Conservation (phyloP, 1,284 basidiomycete species). For the Caloboletus inedulis region DNA sequence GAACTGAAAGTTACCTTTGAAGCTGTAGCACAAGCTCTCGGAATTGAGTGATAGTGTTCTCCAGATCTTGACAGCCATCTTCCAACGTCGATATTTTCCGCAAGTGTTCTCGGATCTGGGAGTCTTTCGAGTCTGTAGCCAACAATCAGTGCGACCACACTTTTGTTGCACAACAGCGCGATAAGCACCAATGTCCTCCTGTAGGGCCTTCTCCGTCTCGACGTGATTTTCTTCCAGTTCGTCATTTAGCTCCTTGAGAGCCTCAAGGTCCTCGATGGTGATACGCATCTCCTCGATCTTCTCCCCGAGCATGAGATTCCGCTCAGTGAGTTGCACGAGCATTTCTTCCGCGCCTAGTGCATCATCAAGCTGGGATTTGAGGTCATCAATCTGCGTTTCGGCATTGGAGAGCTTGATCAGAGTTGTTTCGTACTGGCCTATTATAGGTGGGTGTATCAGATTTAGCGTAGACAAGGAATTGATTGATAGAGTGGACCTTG, state of each 20-base stretch:
- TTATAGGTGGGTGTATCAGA: constrained; percentile 11
- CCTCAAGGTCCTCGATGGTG: constrained; percentile 93
- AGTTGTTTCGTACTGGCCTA: constrained; percentile 78
- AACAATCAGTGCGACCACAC: not conserved
- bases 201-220: constrained; percentile 90
- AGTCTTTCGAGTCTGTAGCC: constrained; percentile 64
- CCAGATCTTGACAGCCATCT: constrained; percentile 80
- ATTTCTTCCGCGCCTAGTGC: constrained; percentile 95
- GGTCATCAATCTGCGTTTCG: constrained; percentile 88
- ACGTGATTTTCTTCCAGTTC: constrained; percentile 97
- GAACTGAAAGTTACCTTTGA: constrained; percentile 56
- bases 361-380: constrained; percentile 94
- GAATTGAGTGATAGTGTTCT: constrained; percentile 86
- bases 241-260: constrained; percentile 93
- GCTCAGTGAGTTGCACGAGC: constrained; percentile 92
- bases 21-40: constrained; percentile 82
- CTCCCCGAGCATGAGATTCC: constrained; percentile 90
- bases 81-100: constrained; percentile 68
- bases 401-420: constrained; percentile 80
- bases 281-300: constrained; percentile 97
- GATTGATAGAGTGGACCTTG: constrained; percentile 46
- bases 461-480: constrained; percentile 4
- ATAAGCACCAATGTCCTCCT: constrained; percentile 80
- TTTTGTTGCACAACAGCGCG: not conserved
- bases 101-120: constrained; percentile 64